Evolutionary conservation across 2,329 filamentous ascomycete species (phyloP).

Genomic region (Atkinsonella hypoxylon): DNA sequence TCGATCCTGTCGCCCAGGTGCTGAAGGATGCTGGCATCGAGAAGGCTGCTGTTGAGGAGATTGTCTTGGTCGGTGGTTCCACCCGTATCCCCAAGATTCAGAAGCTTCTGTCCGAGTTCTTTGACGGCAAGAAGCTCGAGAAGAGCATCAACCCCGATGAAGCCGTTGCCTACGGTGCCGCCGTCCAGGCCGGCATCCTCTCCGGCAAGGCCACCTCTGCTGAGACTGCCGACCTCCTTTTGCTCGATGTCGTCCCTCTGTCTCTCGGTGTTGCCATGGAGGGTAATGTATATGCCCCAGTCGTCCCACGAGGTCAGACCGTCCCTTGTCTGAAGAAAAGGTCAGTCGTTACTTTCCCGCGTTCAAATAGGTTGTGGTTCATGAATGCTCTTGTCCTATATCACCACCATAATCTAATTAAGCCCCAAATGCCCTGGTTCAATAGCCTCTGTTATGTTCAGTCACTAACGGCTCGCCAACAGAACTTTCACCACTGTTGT

Average conservation of each 20-base stretch:
- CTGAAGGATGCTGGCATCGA: slow-evolving; percentile 83
- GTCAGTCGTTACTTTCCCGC: background rate
- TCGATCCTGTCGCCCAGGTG: slow-evolving; percentile 92
- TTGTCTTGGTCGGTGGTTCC: slow-evolving; percentile 96
- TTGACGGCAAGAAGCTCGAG: slow-evolving; percentile 99
- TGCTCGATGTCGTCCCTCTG: slow-evolving; percentile 91
- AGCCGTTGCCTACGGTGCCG: slow-evolving; percentile 96
- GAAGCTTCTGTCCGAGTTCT: slow-evolving; percentile 98
- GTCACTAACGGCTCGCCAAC: background rate
- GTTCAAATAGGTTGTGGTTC: background rate
- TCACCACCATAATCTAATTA: too few relatives aligned
- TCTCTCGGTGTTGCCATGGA: slow-evolving; percentile 99
- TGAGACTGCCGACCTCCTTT: slow-evolving; percentile 86
- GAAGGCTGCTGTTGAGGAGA: slow-evolving; percentile 92
- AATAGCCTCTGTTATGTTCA: background rate
- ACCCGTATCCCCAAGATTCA: slow-evolving; percentile 98
- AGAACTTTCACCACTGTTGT: slow-evolving; percentile 77
- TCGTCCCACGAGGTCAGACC: slow-evolving; percentile 65
- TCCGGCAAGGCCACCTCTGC: slow-evolving; percentile 95
- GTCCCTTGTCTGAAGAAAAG: slow-evolving; percentile 71
- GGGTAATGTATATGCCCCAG: slow-evolving; percentile 95
- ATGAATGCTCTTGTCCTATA: too few relatives aligned
- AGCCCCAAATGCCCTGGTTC: too few relatives aligned
- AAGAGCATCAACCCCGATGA: slow-evolving; percentile 99
- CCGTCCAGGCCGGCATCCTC: slow-evolving; percentile 96